Evolutionary conservation across 2,329 filamentous ascomycete species (phyloP).

Genomic region (Alternaria brassicae): DNA sequence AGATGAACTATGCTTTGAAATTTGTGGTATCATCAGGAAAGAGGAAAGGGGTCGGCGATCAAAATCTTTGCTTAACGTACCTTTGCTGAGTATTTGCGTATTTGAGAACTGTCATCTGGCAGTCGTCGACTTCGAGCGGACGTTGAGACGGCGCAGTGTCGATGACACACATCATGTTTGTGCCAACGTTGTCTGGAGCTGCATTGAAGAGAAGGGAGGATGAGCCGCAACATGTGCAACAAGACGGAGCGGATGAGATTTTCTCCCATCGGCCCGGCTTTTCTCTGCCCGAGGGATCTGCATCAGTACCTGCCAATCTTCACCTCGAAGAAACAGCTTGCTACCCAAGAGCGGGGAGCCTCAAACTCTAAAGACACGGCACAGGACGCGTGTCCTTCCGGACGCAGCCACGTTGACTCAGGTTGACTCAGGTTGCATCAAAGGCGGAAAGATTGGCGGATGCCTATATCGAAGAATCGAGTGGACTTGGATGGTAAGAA

Average conservation of each 20-base stretch:
- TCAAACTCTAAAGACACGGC: constrained; percentile 28
- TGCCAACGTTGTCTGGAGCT: constrained; percentile 1
- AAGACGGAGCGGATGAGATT: constrained; percentile 3
- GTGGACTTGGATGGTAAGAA: constrained; percentile 2
- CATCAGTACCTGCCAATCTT: constrained; percentile 24
- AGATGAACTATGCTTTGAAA: constrained; percentile 55
- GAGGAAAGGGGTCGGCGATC: constrained; percentile 27
- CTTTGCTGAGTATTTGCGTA: constrained; percentile 12
- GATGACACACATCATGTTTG: constrained; percentile 4
- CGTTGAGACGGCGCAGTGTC: constrained; percentile 1
- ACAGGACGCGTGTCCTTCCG: background rate
- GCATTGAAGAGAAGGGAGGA: constrained; percentile 8
- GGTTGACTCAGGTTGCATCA: background rate
- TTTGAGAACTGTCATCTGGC: background rate
- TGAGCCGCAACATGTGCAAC: background rate
- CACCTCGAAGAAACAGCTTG: constrained; percentile 24
- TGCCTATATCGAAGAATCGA: background rate
- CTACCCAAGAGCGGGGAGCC: constrained; percentile 35
- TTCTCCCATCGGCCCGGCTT: constrained; percentile 9
- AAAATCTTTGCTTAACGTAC: constrained; percentile 31
- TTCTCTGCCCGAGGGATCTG: constrained; percentile 15
- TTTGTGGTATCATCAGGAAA: constrained; percentile 49
- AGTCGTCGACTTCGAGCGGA: constrained; percentile 2
- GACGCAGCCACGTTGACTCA: background rate
- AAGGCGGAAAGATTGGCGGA: constrained; percentile 3